A percentile compares a stretch with the other conserved stretches of the same genome.
Conservation (phyloP, 148 eudicot species). For the Nepenthes mirabilis region DNA sequence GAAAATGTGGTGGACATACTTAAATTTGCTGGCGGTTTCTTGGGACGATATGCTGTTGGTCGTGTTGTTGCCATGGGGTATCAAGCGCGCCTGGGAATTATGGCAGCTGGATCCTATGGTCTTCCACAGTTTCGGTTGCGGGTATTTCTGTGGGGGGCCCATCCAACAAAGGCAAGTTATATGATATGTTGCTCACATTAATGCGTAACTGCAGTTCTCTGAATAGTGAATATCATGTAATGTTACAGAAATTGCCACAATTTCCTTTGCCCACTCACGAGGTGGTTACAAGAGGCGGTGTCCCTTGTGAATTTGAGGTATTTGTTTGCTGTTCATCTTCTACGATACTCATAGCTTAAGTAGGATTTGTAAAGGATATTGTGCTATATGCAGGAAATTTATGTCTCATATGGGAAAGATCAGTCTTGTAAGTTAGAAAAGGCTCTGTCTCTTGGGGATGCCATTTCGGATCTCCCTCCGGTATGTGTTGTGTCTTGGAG, state of each 20-base stretch:
- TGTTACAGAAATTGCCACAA: slow-evolving; percentile 57
- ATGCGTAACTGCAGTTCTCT: background rate
- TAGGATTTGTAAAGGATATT: background rate
- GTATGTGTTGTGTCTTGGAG: slow-evolving; percentile 18
- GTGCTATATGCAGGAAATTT: background rate
- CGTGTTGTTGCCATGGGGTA: slow-evolving; percentile 56
- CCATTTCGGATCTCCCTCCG: slow-evolving; percentile 70
- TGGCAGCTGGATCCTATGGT: slow-evolving; percentile 84
- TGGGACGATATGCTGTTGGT: slow-evolving; percentile 64
- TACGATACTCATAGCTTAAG: background rate
- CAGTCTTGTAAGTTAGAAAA: slow-evolving; percentile 20
- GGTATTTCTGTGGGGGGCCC: slow-evolving; percentile 67
- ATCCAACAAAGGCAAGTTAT: slow-evolving; percentile 28
- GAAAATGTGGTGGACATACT: slow-evolving; percentile 73
- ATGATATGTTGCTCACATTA: slow-evolving; percentile 1
- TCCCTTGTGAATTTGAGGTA: slow-evolving; percentile 73
- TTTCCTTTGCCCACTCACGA: slow-evolving; percentile 79
- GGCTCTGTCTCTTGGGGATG: slow-evolving; percentile 52
- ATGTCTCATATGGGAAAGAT: slow-evolving; percentile 45
- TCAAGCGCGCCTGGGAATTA: slow-evolving; percentile 62
- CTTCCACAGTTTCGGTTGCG: slow-evolving; percentile 80
- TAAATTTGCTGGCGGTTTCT: slow-evolving; percentile 42
- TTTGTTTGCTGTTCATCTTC: background rate
- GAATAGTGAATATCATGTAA: background rate
- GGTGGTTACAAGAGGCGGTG: slow-evolving; percentile 41